These are phyloP conservation scores for Diaporthe sp. DNA, from an alignment of 2,329 filamentous ascomycete species.

Conservation along the genomic window DNA sequence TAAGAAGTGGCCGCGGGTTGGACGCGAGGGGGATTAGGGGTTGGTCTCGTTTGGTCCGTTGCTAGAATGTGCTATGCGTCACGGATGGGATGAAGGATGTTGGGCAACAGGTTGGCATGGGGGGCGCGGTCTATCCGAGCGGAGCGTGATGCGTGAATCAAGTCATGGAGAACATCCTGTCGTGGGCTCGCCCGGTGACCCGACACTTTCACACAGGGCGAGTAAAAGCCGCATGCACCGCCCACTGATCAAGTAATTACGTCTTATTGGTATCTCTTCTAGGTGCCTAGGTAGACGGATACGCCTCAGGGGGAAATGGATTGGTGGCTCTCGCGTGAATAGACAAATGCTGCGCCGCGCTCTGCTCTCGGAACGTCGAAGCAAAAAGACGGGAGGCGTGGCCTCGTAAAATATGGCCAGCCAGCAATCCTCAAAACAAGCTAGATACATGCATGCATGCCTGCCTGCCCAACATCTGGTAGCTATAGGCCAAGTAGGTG, in stretches of 20 bases:
- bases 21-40: neutral
- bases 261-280: conserved; percentile 3
- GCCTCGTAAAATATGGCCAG: neutral
- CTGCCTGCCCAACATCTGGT: neutral
- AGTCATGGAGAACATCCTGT: neutral
- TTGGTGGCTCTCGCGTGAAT: neutral
- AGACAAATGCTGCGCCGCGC: conserved; percentile 23
- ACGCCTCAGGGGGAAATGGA: neutral
- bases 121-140: neutral
- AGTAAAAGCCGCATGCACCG: neutral
- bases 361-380: neutral
- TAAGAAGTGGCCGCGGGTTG: neutral
- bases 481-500: neutral
- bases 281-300: neutral
- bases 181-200: too few relatives aligned
- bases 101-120: neutral
- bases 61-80: neutral
- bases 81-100: neutral
- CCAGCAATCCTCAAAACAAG: neutral
- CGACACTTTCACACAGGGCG: too few relatives aligned
- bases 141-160: neutral
- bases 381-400: neutral
- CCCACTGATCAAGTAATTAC: neutral
- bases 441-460: neutral
- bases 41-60: too few relatives aligned